Evolutionary conservation across 305 asterid species (phyloP).

Genomic region (Nicotiana rustica): DNA sequence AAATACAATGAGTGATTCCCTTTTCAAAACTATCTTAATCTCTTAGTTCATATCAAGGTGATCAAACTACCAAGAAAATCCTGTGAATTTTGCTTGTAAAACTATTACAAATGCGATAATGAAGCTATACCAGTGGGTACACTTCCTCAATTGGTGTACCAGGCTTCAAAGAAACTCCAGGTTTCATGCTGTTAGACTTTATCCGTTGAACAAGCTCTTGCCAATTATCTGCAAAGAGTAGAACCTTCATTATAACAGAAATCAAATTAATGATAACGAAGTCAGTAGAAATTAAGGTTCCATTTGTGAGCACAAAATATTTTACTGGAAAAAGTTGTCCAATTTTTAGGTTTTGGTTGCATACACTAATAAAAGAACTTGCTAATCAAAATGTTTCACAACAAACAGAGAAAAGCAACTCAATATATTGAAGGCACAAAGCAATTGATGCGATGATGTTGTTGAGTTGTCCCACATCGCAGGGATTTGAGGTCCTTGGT

Average conservation of each 20-base stretch:
- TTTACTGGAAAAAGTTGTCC: neutral
- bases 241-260: conserved; percentile 20
- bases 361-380: neutral
- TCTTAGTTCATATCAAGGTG: conserved; percentile 19
- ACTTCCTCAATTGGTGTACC: conserved; percentile 80
- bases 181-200: conserved; percentile 83
- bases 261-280: neutral
- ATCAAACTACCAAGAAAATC: neutral
- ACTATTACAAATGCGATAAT: conserved; percentile 16
- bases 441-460: neutral
- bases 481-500: no score
- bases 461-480: no score
- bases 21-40: neutral
- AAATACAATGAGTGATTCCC: conserved; percentile 7
- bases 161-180: conserved; percentile 88
- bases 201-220: conserved; percentile 72
- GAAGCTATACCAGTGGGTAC: conserved; percentile 69
- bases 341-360: neutral
- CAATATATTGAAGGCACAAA: neutral
- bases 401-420: neutral
- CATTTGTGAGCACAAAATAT: neutral
- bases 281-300: neutral
- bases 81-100: neutral
- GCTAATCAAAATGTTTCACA: neutral
- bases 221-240: conserved; percentile 73